phyloP scores from a whole-genome alignment of 306 rosid species.

The Geum urbanum region DNA sequence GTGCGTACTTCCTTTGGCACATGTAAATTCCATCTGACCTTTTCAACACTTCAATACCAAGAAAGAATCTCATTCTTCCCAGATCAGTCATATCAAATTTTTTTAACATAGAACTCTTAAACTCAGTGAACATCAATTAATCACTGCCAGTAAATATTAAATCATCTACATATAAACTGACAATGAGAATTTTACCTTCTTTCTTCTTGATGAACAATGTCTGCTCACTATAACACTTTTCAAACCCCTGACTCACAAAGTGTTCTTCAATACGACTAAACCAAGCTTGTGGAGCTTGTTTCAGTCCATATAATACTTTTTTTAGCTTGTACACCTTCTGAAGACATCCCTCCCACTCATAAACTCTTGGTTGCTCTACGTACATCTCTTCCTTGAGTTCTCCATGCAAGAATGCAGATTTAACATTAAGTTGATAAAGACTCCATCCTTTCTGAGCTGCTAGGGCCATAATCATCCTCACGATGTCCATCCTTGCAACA shows the following conservation, averaged over 20 bases:
- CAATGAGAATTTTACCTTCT: background rate
- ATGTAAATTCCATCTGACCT: background rate
- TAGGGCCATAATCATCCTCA: background rate
- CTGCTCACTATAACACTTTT: background rate
- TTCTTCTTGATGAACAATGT: background rate
- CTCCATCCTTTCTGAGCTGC: background rate
- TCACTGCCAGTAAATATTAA: background rate
- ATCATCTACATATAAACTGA: background rate
- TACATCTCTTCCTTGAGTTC: background rate
- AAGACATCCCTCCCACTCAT: background rate
- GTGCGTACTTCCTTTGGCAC: background rate
- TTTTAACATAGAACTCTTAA: background rate
- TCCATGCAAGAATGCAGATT: background rate
- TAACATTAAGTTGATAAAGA: background rate
- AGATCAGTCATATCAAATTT: background rate
- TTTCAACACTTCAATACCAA: background rate
- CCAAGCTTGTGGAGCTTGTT: slow-evolving; percentile 8
- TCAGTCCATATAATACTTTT: background rate
- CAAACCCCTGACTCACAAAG: background rate
- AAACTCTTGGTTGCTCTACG: background rate
- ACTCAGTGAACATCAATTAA: background rate
- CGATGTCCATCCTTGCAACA: background rate
- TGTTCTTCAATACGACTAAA: background rate
- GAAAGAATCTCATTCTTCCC: background rate
- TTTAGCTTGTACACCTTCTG: background rate